Conservation (phyloP, 2,329 filamentous ascomycete genomes). For the Lachnellula cervina region DNA sequence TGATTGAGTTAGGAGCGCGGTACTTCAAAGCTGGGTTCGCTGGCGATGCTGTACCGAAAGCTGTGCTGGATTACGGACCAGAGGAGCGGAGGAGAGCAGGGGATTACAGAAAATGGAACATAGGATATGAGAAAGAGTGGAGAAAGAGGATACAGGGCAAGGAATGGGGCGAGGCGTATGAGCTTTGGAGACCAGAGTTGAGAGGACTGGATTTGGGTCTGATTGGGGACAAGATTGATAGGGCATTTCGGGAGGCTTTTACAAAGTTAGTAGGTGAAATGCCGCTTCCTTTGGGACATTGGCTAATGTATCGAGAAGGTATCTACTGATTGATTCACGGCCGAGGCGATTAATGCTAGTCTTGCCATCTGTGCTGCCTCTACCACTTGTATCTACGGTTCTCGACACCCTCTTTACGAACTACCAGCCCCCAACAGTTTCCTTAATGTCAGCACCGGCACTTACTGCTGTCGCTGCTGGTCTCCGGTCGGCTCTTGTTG, state of each 20-base stretch:
- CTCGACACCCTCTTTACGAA: constrained; percentile 75
- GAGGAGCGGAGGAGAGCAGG: constrained; percentile 73
- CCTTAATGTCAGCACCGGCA: constrained; percentile 71
- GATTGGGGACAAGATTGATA: constrained; percentile 81
- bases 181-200: constrained; percentile 78
- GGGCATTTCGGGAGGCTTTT: constrained; percentile 74
- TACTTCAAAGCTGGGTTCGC: constrained; percentile 80
- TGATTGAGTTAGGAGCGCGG: constrained; percentile 78
- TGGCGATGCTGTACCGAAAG: constrained; percentile 74
- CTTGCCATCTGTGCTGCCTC: constrained; percentile 71
- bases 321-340: constrained; percentile 67
- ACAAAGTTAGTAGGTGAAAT: constrained; percentile 61
- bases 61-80: constrained; percentile 64
- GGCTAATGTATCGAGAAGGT: constrained; percentile 37
- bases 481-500: constrained; percentile 75
- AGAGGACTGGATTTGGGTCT: constrained; percentile 69
- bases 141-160: constrained; percentile 42
- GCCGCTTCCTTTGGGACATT: constrained; percentile 9
- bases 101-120: constrained; percentile 71
- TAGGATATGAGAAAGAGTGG: constrained; percentile 46
- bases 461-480: constrained; percentile 75
- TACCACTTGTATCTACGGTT: constrained; percentile 69
- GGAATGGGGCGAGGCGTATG: constrained; percentile 58
- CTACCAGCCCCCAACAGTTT: constrained; percentile 76
- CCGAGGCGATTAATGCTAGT: constrained; percentile 70